Evolutionary conservation across 306 rosid species (phyloP).

Genomic region (Lathyrus tuberosus): DNA sequence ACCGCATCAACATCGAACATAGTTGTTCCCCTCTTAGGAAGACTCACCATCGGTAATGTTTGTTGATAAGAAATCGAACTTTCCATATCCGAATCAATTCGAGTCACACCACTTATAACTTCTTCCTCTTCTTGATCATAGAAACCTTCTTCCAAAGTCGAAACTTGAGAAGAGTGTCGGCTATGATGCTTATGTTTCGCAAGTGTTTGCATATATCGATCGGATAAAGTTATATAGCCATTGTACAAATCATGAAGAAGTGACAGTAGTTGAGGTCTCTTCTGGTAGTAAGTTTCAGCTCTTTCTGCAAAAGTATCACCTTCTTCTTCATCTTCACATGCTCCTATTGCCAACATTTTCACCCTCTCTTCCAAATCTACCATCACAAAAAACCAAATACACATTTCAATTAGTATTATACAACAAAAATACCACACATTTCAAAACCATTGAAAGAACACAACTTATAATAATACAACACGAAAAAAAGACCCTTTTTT

Average conservation of each 20-base stretch:
- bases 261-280: constrained; percentile 81
- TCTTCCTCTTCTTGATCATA: constrained; percentile 63
- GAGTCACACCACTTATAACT: constrained; percentile 44
- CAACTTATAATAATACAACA: constrained; percentile 28
- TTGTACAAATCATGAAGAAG: constrained; percentile 83
- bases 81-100: constrained; percentile 71
- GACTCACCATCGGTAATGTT: neutral
- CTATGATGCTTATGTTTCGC: constrained; percentile 59
- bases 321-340: constrained; percentile 46
- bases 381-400: constrained; percentile 30
- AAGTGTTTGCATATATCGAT: constrained; percentile 69
- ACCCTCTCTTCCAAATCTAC: constrained; percentile 87
- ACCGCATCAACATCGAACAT: constrained; percentile 44
- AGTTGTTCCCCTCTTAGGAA: neutral
- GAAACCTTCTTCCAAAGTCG: constrained; percentile 48
- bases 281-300: constrained; percentile 84
- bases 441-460: neutral
- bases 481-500: neutral
- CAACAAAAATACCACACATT: neutral
- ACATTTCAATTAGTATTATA: constrained; percentile 3
- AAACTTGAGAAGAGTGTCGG: constrained; percentile 60
- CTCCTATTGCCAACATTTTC: constrained; percentile 53
- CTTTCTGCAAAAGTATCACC: constrained; percentile 86
- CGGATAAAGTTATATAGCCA: constrained; percentile 78
- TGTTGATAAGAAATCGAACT: constrained; percentile 80